Conservation (phyloP, 2,329 filamentous ascomycete species). For the Diaporthe aspalathi region DNA sequence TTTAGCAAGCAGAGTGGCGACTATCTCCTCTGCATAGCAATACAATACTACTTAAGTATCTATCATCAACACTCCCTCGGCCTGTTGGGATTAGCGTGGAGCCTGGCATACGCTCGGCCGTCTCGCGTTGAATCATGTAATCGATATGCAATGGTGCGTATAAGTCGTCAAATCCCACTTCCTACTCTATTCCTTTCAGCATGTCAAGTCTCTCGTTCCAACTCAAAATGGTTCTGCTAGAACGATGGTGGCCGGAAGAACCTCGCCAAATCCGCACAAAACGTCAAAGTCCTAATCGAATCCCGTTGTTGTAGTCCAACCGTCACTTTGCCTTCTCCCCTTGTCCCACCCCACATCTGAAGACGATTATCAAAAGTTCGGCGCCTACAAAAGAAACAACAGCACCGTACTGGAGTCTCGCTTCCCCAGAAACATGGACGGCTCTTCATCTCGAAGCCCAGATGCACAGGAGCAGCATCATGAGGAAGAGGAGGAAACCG, state of each 20-base stretch:
- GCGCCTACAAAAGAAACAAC: background rate
- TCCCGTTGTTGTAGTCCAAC: background rate
- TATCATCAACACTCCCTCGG: background rate
- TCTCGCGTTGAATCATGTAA: constrained; percentile 6
- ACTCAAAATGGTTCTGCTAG: background rate
- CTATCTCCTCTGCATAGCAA: too few relatives aligned
- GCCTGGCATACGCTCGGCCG: background rate
- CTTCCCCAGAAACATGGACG: background rate
- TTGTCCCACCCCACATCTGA: background rate
- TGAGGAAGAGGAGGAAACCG: background rate
- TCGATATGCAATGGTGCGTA: background rate
- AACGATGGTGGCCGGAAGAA: background rate
- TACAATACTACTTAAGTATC: too few relatives aligned
- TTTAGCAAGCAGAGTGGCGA: too few relatives aligned
- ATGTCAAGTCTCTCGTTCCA: background rate
- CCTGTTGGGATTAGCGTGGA: background rate
- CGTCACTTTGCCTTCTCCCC: background rate
- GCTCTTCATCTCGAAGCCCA: constrained; percentile 6
- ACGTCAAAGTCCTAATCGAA: background rate
- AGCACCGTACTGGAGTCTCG: background rate
- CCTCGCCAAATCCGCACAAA: background rate
- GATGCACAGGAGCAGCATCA: background rate
- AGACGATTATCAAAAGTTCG: background rate
- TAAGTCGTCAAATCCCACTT: constrained; percentile 2
- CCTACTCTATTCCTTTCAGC: background rate